These are phyloP conservation scores for Zygotorulaspora sp. DNA, from an alignment of 805 yeast species.

Conservation along the genomic window DNA sequence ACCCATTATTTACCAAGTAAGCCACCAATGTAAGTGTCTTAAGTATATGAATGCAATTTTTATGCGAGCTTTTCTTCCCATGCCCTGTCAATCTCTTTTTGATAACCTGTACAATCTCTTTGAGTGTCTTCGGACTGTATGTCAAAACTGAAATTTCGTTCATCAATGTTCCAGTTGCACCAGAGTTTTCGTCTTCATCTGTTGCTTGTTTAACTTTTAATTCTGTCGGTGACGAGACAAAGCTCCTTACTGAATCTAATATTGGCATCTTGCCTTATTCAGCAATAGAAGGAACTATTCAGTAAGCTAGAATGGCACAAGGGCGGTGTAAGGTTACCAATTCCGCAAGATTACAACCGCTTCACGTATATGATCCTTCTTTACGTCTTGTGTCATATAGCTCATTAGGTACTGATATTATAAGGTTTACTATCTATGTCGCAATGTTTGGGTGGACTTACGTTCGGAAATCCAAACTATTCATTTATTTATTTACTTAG, in stretches of 20 bases:
- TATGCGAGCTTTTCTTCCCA: slow-evolving; percentile 25
- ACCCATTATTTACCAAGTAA: slow-evolving; percentile 51
- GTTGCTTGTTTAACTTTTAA: slow-evolving; percentile 44
- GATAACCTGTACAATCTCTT: slow-evolving; percentile 39
- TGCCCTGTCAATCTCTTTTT: slow-evolving; percentile 37
- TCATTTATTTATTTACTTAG: no score
- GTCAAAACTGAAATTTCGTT: slow-evolving; percentile 49
- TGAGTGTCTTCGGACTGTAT: slow-evolving; percentile 37
- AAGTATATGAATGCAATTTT: slow-evolving; percentile 39
- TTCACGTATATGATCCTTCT: no score
- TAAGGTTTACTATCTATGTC: no score
- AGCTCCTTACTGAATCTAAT: slow-evolving; percentile 29
- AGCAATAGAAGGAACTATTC: no score
- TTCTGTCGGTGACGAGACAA: slow-evolving; percentile 36
- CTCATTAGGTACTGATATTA: no score
- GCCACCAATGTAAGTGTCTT: slow-evolving; percentile 51
- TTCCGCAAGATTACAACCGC: no score
- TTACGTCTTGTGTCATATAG: no score
- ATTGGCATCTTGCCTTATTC: slow-evolving; percentile 29
- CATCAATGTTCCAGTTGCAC: slow-evolving; percentile 54
- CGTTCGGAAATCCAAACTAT: no score
- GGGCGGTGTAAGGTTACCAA: no score
- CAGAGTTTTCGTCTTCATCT: slow-evolving; percentile 45
- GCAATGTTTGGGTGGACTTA: no score
- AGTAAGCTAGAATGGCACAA: no score